These are phyloP conservation scores for Heterobasidion irregulare DNA, from an alignment of 1,284 basidiomycete species.

Conservation along the genomic window DNA sequence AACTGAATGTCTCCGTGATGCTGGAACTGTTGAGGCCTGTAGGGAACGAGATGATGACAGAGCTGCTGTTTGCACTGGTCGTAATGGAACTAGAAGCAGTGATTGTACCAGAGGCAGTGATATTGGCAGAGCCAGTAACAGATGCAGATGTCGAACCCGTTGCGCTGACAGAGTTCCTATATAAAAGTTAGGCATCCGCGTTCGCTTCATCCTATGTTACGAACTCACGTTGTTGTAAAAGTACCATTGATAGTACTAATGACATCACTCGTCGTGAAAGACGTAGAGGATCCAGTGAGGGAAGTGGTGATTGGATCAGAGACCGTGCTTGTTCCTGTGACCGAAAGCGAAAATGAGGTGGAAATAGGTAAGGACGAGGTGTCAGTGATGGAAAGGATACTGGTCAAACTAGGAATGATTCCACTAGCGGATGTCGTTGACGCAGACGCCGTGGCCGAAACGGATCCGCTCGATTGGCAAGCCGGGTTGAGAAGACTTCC, in stretches of 20 bases:
- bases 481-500: not conserved
- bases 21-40: not conserved
- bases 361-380: not conserved
- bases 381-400: not conserved
- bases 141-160: not conserved
- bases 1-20: slow-evolving; percentile 14
- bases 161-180: not conserved
- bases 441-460: not conserved
- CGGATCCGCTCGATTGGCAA: not conserved
- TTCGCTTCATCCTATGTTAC: not conserved
- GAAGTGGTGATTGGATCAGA: not conserved
- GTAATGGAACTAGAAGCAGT: not conserved
- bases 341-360: not conserved
- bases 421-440: not conserved
- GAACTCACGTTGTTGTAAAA: not conserved
- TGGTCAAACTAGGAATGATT: no score
- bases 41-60: slow-evolving; percentile 11
- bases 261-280: not conserved
- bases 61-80: not conserved
- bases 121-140: not conserved
- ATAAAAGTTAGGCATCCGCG: not conserved
- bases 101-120: not conserved
- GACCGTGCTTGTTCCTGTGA: not conserved
- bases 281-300: not conserved
- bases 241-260: not conserved